These are phyloP conservation scores for Sphaerosporella brunnea DNA, from an alignment of 495 filamentous ascomycete species.

Conservation along the genomic window DNA sequence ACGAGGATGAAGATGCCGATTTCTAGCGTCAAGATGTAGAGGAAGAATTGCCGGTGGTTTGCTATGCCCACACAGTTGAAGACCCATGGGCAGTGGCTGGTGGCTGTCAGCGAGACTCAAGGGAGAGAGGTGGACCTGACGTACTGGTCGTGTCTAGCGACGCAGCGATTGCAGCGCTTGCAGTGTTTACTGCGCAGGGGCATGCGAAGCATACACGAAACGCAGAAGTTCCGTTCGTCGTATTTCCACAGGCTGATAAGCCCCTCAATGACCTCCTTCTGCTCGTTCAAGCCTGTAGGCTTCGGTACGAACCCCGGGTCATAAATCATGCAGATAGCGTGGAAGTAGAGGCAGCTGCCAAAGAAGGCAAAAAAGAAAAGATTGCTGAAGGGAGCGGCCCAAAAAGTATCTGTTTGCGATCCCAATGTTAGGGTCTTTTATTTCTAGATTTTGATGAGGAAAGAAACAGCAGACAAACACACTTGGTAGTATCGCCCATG, in stretches of 20 bases:
- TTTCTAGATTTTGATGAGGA: constrained; percentile 10
- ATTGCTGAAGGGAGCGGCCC: constrained; percentile 49
- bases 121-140: constrained; percentile 24
- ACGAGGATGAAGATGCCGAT: constrained; percentile 45
- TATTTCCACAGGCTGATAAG: constrained; percentile 71
- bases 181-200: constrained; percentile 93
- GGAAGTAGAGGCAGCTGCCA: constrained; percentile 62
- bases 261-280: constrained; percentile 72
- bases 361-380: constrained; percentile 49
- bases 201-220: constrained; percentile 78
- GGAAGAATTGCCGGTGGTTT: constrained; percentile 85
- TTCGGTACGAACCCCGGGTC: constrained; percentile 96
- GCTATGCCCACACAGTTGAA: constrained; percentile 89
- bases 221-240: constrained; percentile 86
- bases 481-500: constrained; percentile 54
- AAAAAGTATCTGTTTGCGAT: constrained; percentile 40
- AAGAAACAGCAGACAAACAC: constrained; percentile 29
- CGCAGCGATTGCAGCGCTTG: constrained; percentile 70
- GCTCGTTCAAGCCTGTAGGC: constrained; percentile 65
- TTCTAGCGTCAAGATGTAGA: constrained; percentile 65
- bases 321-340: constrained; percentile 60
- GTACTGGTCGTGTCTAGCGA: constrained; percentile 95
- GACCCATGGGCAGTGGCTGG: constrained; percentile 92
- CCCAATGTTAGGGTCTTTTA: constrained; percentile 6
- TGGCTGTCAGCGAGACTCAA: constrained; percentile 29